Evolutionary conservation across 176 grass and related monocot genomes (phyloP).

Genomic region (bread wheat (Triticum aestivum)): DNA sequence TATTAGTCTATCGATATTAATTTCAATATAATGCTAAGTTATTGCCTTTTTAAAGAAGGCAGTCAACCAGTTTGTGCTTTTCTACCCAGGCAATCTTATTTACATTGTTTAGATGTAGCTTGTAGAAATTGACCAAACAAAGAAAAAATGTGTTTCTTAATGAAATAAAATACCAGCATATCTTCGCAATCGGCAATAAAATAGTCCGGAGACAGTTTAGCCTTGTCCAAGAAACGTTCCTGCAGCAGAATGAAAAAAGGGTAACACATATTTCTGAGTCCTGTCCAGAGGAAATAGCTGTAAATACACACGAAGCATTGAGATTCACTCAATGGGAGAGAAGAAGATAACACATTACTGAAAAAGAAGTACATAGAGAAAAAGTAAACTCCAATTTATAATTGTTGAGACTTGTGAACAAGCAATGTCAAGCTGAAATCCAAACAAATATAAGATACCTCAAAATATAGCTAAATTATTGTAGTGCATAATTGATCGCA

Average conservation of each 20-base stretch:
- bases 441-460: conserved; percentile 18
- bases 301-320: conserved; percentile 20
- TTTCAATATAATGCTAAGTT: background rate
- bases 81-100: conserved; percentile 8
- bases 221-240: conserved; percentile 88
- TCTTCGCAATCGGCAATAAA: conserved; percentile 92
- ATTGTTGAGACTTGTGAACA: conserved; percentile 24
- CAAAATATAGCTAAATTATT: conserved; percentile 21
- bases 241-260: conserved; percentile 43
- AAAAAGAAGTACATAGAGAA: conserved; percentile 10
- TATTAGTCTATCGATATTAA: background rate
- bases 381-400: conserved; percentile 3
- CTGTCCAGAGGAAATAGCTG: conserved; percentile 17
- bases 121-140: conserved; percentile 24
- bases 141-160: conserved; percentile 16
- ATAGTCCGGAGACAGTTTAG: conserved; percentile 93
- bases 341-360: conserved; percentile 23
- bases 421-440: conserved; percentile 7
- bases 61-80: background rate
- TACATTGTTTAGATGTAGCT: background rate
- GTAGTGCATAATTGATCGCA: background rate
- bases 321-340: background rate
- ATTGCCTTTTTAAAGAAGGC: background rate
- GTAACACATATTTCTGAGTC: background rate
- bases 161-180: conserved; percentile 62